Percentiles rank a stretch among this genome's conserved stretches.
Evolutionary conservation across 2,329 filamentous ascomycete genomes (phyloP).

Genomic region (Dothistroma septosporum): DNA sequence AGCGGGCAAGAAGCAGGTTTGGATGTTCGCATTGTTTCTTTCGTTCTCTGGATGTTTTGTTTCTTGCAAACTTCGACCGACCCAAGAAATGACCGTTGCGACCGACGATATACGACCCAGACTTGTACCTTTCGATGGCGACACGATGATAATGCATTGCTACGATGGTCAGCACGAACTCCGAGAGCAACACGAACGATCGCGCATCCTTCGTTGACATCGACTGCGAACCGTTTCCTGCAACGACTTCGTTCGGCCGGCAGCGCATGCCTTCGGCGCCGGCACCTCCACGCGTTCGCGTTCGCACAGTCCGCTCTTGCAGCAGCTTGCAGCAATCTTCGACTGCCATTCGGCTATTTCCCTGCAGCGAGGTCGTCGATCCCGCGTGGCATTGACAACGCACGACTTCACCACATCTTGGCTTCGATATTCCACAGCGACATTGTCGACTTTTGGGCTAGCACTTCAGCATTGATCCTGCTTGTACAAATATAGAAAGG

Average conservation of each 20-base stretch:
- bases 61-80: neutral
- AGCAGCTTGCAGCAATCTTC: neutral
- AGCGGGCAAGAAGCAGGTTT: neutral
- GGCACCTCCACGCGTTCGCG: neutral
- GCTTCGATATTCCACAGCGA: neutral
- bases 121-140: neutral
- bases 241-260: neutral
- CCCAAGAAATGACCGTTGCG: neutral
- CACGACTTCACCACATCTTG: neutral
- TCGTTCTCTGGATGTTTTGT: neutral
- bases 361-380: neutral
- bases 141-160: neutral
- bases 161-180: neutral
- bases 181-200: neutral
- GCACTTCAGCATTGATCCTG: neutral
- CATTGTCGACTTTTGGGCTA: neutral
- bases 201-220: neutral
- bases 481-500: constrained; percentile 6
- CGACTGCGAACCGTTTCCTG: neutral
- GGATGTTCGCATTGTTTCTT: neutral
- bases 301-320: neutral
- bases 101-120: neutral
- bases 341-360: neutral
- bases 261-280: neutral
- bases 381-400: constrained; percentile 4